Evolutionary conservation across 2,329 filamentous ascomycete genomes (phyloP).

Genomic region (Davidsoniella australis): DNA sequence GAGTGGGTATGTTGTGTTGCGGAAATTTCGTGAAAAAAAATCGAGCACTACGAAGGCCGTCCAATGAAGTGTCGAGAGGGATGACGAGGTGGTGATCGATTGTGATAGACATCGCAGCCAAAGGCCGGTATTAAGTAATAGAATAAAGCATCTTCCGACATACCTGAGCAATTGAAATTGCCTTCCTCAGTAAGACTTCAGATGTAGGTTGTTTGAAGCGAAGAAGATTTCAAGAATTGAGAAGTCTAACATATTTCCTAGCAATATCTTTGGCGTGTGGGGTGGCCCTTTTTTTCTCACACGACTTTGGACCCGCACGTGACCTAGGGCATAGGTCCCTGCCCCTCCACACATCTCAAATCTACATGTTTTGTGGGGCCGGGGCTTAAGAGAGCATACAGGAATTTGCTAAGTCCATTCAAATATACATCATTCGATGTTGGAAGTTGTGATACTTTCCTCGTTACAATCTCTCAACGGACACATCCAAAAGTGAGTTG

Average conservation of each 20-base stretch:
- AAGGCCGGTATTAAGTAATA: constrained; percentile 3
- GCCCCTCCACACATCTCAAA: constrained; percentile 11
- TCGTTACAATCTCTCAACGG: constrained; percentile 11
- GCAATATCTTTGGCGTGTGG: no score
- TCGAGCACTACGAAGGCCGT: background rate
- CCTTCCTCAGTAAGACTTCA: constrained; percentile 46
- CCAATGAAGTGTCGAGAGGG: constrained; percentile 3
- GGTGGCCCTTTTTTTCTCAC: constrained; percentile 12
- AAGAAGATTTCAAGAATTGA: constrained; percentile 19
- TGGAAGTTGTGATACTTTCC: constrained; percentile 5
- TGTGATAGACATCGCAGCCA: constrained; percentile 1
- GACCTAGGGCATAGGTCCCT: constrained; percentile 13
- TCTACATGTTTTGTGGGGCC: constrained; percentile 3
- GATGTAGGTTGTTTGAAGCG: constrained; percentile 23
- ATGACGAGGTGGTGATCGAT: constrained; percentile 8
- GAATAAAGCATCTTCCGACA: constrained; percentile 33
- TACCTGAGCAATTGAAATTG: constrained; percentile 48
- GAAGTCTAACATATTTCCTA: constrained; percentile 14
- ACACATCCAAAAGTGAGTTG: constrained; percentile 12
- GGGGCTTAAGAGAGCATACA: constrained; percentile 4
- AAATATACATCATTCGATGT: constrained; percentile 1
- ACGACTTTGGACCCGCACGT: constrained; percentile 2
- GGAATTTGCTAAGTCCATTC: constrained; percentile 3
- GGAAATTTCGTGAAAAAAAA: background rate
- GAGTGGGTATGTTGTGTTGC: background rate